Evolutionary conservation across 345 rosid species (phyloP).

Genomic region (Mallotus nudiflorus): DNA sequence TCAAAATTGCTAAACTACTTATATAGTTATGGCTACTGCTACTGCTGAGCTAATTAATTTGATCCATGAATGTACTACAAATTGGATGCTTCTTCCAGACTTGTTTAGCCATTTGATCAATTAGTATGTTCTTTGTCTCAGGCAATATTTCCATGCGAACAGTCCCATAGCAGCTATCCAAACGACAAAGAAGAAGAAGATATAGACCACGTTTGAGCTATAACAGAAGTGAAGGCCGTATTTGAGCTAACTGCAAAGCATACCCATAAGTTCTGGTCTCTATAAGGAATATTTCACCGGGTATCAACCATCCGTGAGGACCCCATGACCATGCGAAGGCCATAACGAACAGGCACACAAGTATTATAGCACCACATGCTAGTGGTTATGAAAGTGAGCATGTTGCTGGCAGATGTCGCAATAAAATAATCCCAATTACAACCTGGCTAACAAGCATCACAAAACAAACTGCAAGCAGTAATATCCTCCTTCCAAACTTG

Average conservation of each 20-base stretch:
- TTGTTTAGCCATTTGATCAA: slow-evolving; percentile 23
- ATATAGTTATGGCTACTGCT: too few species aligned
- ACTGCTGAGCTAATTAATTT: background rate
- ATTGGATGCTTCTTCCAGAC: slow-evolving; percentile 27
- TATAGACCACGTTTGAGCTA: slow-evolving; percentile 23
- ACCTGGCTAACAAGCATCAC: slow-evolving; percentile 17
- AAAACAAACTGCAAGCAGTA: slow-evolving; percentile 21
- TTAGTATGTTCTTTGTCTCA: slow-evolving; percentile 21
- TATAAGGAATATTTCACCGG: slow-evolving; percentile 19
- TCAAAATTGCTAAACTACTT: too few species aligned
- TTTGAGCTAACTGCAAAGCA: slow-evolving; percentile 23
- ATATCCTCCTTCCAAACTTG: slow-evolving; percentile 14
- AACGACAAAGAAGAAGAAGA: slow-evolving; percentile 25
- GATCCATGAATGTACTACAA: slow-evolving; percentile 23
- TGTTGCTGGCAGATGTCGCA: background rate
- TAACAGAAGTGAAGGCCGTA: slow-evolving; percentile 18
- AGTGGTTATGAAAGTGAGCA: slow-evolving; percentile 11
- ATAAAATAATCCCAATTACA: slow-evolving; percentile 15
- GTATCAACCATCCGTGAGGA: slow-evolving; percentile 26
- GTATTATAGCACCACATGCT: slow-evolving; percentile 5
- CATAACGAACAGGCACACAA: slow-evolving; percentile 22
- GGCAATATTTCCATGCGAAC: slow-evolving; percentile 15
- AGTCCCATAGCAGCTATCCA: slow-evolving; percentile 21
- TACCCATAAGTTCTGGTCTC: slow-evolving; percentile 21
- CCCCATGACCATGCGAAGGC: slow-evolving; percentile 30